Evolutionary conservation across 257 asterid species (phyloP).

Genomic region (Rehmannia glutinosa): DNA sequence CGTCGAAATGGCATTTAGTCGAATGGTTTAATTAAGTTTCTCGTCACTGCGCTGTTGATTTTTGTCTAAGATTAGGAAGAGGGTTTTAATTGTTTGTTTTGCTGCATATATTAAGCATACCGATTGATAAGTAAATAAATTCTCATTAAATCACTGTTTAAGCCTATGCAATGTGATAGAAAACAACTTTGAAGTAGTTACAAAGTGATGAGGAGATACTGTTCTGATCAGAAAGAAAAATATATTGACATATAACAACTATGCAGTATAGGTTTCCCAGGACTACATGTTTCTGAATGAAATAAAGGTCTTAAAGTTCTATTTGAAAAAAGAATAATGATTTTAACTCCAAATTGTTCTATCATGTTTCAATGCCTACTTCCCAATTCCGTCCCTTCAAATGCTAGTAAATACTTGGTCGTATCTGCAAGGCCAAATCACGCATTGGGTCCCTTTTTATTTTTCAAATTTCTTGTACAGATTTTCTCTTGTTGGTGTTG

Average conservation of each 20-base stretch:
- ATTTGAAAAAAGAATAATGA: no score
- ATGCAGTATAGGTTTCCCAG: no score
- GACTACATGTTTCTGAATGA: not conserved
- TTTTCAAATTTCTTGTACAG: not conserved
- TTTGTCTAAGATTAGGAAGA: not conserved
- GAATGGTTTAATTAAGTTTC: not conserved
- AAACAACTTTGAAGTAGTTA: not conserved
- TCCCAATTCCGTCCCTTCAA: not conserved
- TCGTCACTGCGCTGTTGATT: not conserved
- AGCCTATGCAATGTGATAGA: not conserved
- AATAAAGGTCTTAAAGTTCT: no score
- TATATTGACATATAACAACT: no score
- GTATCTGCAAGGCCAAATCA: not conserved
- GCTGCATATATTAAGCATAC: not conserved
- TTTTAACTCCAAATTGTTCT: no score
- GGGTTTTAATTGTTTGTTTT: not conserved
- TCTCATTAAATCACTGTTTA: no score
- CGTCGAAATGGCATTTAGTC: not conserved
- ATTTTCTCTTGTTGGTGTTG: no score
- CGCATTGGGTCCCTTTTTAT: not conserved
- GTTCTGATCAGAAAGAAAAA: no score
- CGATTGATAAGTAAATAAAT: no score
- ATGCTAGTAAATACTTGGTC: not conserved
- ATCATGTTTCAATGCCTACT: no score
- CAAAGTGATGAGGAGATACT: not conserved